Base-by-base conservation (phyloP, 1,284 basidiomycete species). In the Leccinum pallidistipes region DNA sequence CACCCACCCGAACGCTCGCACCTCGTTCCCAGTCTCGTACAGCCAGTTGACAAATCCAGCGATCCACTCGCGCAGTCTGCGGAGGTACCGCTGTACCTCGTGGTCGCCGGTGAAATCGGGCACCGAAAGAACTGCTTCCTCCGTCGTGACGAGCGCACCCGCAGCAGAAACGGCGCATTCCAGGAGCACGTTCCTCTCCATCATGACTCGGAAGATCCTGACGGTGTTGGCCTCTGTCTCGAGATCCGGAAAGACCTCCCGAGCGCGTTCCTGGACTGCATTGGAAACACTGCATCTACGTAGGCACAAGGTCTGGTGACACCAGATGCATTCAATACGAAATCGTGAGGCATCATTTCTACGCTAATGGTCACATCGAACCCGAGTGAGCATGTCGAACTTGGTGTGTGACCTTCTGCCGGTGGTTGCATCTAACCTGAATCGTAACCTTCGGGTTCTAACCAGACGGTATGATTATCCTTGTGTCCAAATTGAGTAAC, bases 381-480 rank as follows among this genome's bases (percentile, higher is more conserved):
- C 1, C 1, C 5, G 27, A 27, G 27, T 27, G 27, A 27, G 27
- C 27, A 27, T 27, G 27, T 27, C 3, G 24, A 27, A 27, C 45
- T 66, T 47, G 56, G 29, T 56, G 16, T 16, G 29, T 21, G 12
- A 27, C 7, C 32, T 10, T 31, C 55, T 52, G 24, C 27, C 31
- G 3, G 47, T 16, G n/a, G 36, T 62, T 29, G 38, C 27, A 32
- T 16, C 74, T 56, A 60, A 88, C 91, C 87, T 6, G 92, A 92
- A 64, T 93, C 90, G 63, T 92, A 93, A 0, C 94, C 94, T 73
- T 96, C 94, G 0, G 94, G 94, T 70, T 97, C 94, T 5, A 97
- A 80, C 94, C 94, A 96, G 34, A 96, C 83, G 1, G 79, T 87
- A 69, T 97, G 94, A 12, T 78, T 78, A 2, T 79, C 74, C 73